Base-by-base conservation (phyloP, 495 filamentous ascomycete species). In the Xylaria curta region DNA sequence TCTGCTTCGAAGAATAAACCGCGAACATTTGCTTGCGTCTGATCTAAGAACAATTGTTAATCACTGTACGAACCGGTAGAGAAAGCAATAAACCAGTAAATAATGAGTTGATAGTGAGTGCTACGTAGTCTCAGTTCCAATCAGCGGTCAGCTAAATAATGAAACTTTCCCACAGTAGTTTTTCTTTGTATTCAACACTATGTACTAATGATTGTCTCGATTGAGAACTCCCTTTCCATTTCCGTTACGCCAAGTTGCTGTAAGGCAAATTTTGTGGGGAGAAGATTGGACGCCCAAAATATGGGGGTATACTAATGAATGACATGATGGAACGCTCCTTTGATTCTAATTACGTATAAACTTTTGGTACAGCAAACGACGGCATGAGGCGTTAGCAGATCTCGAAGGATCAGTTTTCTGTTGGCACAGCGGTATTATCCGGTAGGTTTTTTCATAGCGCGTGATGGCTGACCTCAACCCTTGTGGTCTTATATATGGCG, bases 401-500 rank as follows among this genome's bases (percentile, higher is more conserved):
- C 28, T 28, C 21, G 49, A 5, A 66, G 19, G 28, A 40, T 24
- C 19, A 24, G 5, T 31, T 31, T 8, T 24, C 28, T 47, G 26
- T 10, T 38, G 36, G 36, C 49, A 66, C 46, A 4, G n/a, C 28
- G 21, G 47, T 40, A 42, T 54, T 3, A 10, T 31, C 54, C 33
- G 17, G 58, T 7, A 7, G 7, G 38, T 63, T 12, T 13, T 13
- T 24, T 59, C 19, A 59, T 31, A 31, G 36, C 15, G 53, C 66
- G 2, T 68, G 47, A 12, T 60, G 66, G 6, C 51, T 68, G 53
- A 68, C 40, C 53, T 68, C 66, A 21, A 68, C 66, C 54, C 54
- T 59, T 6, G 66, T 68, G 24, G 66, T 68, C 53, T 68, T 68
- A 26, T 68, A 68, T 40, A 68, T 68, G 17, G 9, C 66, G 26